Percentiles rank a stretch among this genome's conserved stretches.
Conservation (phyloP, 2,329 filamentous ascomycete genomes). For the Nothomitra cinnamomea region DNA sequence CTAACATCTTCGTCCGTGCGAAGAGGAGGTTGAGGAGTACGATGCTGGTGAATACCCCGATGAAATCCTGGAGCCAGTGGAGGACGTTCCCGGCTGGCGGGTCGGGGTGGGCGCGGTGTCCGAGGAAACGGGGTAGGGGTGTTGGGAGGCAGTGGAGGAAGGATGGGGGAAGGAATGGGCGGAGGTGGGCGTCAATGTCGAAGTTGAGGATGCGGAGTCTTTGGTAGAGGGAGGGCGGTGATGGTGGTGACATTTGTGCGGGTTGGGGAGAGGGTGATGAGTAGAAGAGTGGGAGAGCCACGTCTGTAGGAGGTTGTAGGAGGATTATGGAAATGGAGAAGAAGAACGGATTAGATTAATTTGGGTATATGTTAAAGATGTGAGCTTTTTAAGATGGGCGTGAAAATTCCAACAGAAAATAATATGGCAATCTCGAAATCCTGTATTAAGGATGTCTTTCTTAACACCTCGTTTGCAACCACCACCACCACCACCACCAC, state of each 20-base stretch:
- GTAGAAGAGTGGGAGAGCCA: too few relatives aligned
- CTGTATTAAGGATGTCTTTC: too few relatives aligned
- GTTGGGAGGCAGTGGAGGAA: slow-evolving; percentile 46
- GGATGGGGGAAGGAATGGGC: slow-evolving; percentile 50
- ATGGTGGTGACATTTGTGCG: not conserved
- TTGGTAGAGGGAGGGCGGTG: not conserved
- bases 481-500: too few relatives aligned
- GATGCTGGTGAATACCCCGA: slow-evolving; percentile 47
- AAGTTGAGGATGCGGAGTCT: slow-evolving; percentile 23
- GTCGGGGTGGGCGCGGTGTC: slow-evolving; percentile 31
- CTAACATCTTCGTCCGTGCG: slow-evolving; percentile 18
- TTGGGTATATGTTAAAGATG: too few relatives aligned
- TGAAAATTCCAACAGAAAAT: too few relatives aligned
- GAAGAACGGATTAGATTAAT: too few relatives aligned
- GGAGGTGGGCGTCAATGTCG: slow-evolving; percentile 62
- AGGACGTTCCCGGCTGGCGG: slow-evolving; percentile 37
- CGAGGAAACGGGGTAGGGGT: slow-evolving; percentile 50
- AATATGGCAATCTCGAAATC: too few relatives aligned
- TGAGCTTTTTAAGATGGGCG: too few relatives aligned
- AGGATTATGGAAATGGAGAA: too few relatives aligned
- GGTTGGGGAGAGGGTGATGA: not conserved
- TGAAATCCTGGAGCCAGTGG: slow-evolving; percentile 42
- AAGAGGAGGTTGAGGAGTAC: slow-evolving; percentile 41
- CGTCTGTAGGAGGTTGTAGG: too few relatives aligned
- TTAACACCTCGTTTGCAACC: too few relatives aligned